phyloP scores from a whole-genome alignment of 1,284 basidiomycete genomes.

The Ceratobasidium sp. region DNA sequence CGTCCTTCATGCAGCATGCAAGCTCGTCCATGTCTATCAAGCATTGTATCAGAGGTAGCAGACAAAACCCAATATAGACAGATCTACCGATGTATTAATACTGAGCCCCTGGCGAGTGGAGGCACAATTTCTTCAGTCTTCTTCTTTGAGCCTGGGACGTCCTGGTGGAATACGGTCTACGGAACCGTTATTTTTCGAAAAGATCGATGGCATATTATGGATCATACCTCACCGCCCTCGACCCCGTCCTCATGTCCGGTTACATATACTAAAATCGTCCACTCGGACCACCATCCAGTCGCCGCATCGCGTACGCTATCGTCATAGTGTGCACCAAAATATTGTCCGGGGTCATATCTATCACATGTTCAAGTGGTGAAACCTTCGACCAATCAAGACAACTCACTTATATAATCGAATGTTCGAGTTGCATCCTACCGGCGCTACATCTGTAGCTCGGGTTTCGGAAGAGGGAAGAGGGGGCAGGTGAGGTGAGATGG shows the following conservation, averaged over 20 bases:
- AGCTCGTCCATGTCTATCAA: constrained; percentile 69
- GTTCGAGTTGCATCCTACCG: constrained; percentile 65
- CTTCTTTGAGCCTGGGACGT: constrained; percentile 51
- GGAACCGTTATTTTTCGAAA: not conserved
- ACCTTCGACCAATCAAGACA: constrained; percentile 49
- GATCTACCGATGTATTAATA: constrained; percentile 72
- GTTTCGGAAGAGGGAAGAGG: constrained; percentile 58
- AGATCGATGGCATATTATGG: not conserved
- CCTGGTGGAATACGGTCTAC: constrained; percentile 76
- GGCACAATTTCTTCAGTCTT: constrained; percentile 63
- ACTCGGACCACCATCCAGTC: constrained; percentile 60
- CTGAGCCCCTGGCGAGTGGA: constrained; percentile 69
- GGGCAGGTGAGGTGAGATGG: constrained; percentile 67
- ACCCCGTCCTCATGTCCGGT: constrained; percentile 75
- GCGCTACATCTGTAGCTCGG: constrained; percentile 10
- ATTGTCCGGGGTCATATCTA: constrained; percentile 68
- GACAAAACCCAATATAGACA: not conserved
- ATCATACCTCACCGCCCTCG: constrained; percentile 70
- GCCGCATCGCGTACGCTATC: constrained; percentile 62
- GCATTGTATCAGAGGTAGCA: not conserved
- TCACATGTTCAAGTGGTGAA: constrained; percentile 53
- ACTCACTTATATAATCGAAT: constrained; percentile 72
- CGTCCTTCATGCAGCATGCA: constrained; percentile 83
- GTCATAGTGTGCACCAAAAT: constrained; percentile 80
- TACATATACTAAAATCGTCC: constrained; percentile 82